These are phyloP conservation scores for Gremmenia infestans DNA, from an alignment of 2,329 filamentous ascomycete genomes.

Conservation along the genomic window DNA sequence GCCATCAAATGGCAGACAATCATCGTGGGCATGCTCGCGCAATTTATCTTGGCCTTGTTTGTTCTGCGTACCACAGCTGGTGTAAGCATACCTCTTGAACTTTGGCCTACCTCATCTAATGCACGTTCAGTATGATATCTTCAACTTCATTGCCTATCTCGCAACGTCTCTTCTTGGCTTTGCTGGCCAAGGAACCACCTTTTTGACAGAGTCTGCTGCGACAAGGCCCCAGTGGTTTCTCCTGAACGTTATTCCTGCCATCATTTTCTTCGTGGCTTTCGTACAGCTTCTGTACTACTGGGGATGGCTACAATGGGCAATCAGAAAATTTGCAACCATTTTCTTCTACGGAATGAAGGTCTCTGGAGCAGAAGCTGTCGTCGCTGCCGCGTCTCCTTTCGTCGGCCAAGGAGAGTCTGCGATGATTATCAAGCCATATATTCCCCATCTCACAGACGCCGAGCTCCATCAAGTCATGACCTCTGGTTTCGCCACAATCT, in stretches of 20 bases:
- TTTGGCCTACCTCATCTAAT: background rate
- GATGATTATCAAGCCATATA: constrained; percentile 85
- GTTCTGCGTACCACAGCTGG: constrained; percentile 76
- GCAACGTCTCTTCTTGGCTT: constrained; percentile 72
- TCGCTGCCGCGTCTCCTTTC: constrained; percentile 87
- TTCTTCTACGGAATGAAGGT: constrained; percentile 89
- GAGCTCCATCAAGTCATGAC: constrained; percentile 93
- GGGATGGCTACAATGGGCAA: constrained; percentile 82
- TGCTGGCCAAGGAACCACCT: constrained; percentile 65
- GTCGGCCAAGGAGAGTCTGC: constrained; percentile 92
- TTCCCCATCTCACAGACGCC: constrained; percentile 77
- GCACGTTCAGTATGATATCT: constrained; percentile 64
- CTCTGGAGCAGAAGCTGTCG: constrained; percentile 88
- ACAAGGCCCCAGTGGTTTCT: constrained; percentile 61
- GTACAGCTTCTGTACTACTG: constrained; percentile 81
- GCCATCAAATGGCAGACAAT: constrained; percentile 70
- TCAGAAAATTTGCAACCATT: constrained; percentile 79
- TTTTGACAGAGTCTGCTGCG: constrained; percentile 54
- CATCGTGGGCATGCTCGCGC: constrained; percentile 80
- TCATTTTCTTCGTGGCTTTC: constrained; percentile 94
- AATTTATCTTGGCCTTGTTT: constrained; percentile 85
- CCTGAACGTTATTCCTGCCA: constrained; percentile 74
- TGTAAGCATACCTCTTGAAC: constrained; percentile 10
- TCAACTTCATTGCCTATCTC: constrained; percentile 77
- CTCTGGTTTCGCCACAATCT: constrained; percentile 88